Evolutionary conservation across 1,284 basidiomycete genomes (phyloP).

Genomic region (Microbotryum lychnidis-dioicae): DNA sequence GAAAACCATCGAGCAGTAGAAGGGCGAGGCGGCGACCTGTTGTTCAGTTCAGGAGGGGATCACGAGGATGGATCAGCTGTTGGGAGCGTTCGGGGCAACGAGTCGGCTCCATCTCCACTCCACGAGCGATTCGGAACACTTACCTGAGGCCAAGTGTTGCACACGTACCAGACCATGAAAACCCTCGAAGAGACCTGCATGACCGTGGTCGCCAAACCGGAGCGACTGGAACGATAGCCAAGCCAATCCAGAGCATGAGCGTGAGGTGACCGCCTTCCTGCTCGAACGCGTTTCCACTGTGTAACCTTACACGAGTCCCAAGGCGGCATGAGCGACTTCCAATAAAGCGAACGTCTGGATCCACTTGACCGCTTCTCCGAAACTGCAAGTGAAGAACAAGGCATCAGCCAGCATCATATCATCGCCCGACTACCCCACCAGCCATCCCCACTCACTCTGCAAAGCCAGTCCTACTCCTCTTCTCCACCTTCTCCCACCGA

Average conservation of each 20-base stretch:
- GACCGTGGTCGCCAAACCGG: slow-evolving; percentile 69
- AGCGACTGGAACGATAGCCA: slow-evolving; percentile 10
- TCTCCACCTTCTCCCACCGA: slow-evolving; percentile 22
- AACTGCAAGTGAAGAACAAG: slow-evolving; percentile 23
- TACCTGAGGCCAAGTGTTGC: slow-evolving; percentile 50
- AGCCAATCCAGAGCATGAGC: neutral
- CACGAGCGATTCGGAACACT: slow-evolving; percentile 13
- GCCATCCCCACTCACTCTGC: slow-evolving; percentile 31
- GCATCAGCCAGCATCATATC: slow-evolving; percentile 29
- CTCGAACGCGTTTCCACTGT: too few species aligned
- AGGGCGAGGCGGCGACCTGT: slow-evolving; percentile 62
- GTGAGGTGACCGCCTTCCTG: too few species aligned
- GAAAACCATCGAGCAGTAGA: slow-evolving; percentile 84
- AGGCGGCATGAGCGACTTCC: slow-evolving; percentile 70
- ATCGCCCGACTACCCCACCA: neutral
- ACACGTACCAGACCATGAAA: slow-evolving; percentile 78
- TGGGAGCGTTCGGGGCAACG: slow-evolving; percentile 43
- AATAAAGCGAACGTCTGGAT: slow-evolving; percentile 74
- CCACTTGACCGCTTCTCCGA: slow-evolving; percentile 58
- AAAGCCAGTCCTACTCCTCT: slow-evolving; percentile 50
- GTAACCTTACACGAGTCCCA: slow-evolving; percentile 58
- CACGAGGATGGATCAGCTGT: neutral
- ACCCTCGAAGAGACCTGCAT: slow-evolving; percentile 79
- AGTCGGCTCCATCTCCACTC: neutral
- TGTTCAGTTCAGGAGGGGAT: neutral